These are phyloP conservation scores for Trichoderma semiorbis DNA, from an alignment of 2,329 filamentous ascomycete genomes.

Conservation along the genomic window DNA sequence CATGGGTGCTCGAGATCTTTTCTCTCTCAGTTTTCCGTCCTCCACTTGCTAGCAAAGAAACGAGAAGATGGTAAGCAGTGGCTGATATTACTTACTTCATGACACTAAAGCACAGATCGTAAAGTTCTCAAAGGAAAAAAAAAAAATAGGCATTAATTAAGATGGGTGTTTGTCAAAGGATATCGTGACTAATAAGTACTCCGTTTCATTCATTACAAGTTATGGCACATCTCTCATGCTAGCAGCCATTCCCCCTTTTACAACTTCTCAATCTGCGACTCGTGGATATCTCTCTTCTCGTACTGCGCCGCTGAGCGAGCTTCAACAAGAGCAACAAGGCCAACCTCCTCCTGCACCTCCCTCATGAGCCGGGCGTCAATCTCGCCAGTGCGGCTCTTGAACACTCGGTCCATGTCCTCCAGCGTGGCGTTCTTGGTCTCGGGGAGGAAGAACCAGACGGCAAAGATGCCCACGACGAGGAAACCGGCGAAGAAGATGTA, in stretches of 20 bases:
- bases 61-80: not conserved
- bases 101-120: not conserved
- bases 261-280: constrained; percentile 5
- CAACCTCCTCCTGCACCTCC: constrained; percentile 26
- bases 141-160: not conserved
- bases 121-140: not conserved
- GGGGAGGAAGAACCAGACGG: constrained; percentile 62
- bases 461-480: constrained; percentile 59
- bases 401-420: constrained; percentile 61
- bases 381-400: constrained; percentile 37
- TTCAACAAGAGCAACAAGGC: constrained; percentile 20
- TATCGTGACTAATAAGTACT: not conserved
- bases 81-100: not conserved
- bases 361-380: constrained; percentile 24
- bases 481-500: constrained; percentile 68
- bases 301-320: not conserved
- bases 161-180: not conserved
- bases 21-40: too few relatives aligned
- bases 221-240: not conserved
- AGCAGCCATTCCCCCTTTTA: not conserved
- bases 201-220: not conserved
- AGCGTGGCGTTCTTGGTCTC: constrained; percentile 63
- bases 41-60: too few relatives aligned
- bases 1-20: too few relatives aligned
- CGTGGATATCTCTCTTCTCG: constrained; percentile 15